Evolutionary conservation across 805 yeast genomes (phyloP).

Genomic region (Metschnikowia anglica): DNA sequence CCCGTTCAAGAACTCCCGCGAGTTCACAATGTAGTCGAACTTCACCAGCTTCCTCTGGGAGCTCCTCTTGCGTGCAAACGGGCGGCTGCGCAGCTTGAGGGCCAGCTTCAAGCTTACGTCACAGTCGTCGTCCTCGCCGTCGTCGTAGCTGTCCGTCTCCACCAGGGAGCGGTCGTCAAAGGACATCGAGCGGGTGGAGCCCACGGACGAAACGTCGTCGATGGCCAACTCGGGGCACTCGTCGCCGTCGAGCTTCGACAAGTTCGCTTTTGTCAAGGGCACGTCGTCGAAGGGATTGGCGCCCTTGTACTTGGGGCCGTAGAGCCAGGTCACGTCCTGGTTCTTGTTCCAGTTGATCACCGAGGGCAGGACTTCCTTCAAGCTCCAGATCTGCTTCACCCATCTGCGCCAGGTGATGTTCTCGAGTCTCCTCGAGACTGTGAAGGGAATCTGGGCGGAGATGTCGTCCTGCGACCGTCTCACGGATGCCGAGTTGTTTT

Average conservation of each 20-base stretch:
- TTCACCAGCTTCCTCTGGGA: constrained; percentile 33
- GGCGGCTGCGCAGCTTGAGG: constrained; percentile 14
- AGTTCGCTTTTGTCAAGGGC: constrained; percentile 12
- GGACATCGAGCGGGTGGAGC: constrained; percentile 12
- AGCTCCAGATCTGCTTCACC: constrained; percentile 29
- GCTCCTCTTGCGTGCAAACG: constrained; percentile 14
- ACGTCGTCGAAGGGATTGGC: constrained; percentile 1
- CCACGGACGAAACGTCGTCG: constrained; percentile 16
- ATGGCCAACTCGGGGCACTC: constrained; percentile 9
- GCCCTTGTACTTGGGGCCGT: constrained; percentile 44
- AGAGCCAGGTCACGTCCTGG: constrained; percentile 54
- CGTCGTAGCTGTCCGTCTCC: constrained; percentile 9
- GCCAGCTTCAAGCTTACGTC: constrained; percentile 21
- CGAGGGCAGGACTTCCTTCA: constrained; percentile 40
- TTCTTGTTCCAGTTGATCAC: constrained; percentile 54
- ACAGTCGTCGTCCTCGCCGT: constrained; percentile 16
- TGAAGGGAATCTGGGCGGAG: constrained; percentile 22
- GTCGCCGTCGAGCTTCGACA: constrained; percentile 1
- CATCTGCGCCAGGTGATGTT: constrained; percentile 44
- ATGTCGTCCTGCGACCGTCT: constrained; percentile 23
- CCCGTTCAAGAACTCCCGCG: constrained; percentile 47
- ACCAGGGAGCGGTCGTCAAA: constrained; percentile 15
- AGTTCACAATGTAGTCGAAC: constrained; percentile 42
- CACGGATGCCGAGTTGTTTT: constrained; percentile 21
- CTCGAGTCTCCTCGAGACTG: constrained; percentile 28